Evolutionary conservation across 2,329 filamentous ascomycete genomes (phyloP).

Genomic region (Monosporascus cannonballus): DNA sequence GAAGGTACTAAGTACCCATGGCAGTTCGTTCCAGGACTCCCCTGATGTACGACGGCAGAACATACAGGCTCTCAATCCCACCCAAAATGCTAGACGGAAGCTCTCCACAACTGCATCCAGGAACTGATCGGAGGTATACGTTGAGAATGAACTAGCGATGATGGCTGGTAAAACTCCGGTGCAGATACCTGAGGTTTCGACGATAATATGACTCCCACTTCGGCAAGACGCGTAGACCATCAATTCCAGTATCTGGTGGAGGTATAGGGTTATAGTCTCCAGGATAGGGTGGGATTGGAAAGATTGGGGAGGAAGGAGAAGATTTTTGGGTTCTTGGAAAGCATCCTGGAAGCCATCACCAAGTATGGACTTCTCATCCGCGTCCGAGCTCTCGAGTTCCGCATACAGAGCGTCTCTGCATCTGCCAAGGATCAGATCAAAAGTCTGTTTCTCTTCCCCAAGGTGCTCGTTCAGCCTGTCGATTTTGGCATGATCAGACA

Average conservation of each 20-base stretch:
- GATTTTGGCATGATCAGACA: neutral
- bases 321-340: neutral
- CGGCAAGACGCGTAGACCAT: neutral
- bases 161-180: constrained; percentile 1
- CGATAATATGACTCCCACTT: neutral
- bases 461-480: neutral
- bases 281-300: neutral
- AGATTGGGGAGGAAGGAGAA: constrained; percentile 1
- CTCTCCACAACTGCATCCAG: neutral
- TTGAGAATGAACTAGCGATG: neutral
- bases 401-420: constrained; percentile 1
- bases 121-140: constrained; percentile 1
- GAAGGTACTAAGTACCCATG: constrained; percentile 3
- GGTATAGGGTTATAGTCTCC: constrained; percentile 2
- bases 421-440: neutral
- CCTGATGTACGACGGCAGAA: constrained; percentile 2
- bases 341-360: neutral
- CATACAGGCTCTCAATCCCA: constrained; percentile 1
- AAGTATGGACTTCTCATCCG: neutral
- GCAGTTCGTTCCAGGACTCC: neutral
- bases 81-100: constrained; percentile 2
- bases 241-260: constrained; percentile 2
- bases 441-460: neutral
- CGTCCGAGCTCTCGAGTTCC: neutral
- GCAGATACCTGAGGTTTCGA: constrained; percentile 2